Conservation (phyloP, 192 early-diverging fungal species). For the Coemansia sp. region DNA sequence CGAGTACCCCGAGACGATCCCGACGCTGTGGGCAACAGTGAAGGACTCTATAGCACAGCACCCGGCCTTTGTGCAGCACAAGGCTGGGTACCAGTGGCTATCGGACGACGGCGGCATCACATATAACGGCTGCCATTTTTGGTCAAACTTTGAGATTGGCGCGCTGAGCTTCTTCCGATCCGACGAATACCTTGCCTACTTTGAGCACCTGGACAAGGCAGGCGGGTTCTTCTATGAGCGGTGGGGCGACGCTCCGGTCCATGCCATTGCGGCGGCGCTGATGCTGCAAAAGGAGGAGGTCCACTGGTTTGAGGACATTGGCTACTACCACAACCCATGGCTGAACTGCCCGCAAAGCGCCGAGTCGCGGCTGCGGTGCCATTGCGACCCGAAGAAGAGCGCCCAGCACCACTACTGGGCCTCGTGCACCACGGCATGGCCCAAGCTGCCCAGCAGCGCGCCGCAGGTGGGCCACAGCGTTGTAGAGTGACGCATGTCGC, state of each 20-base stretch:
- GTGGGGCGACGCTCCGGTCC: conserved; percentile 71
- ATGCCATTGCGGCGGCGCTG: conserved; percentile 57
- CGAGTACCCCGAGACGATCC: conserved; percentile 66
- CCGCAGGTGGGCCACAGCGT: too few species aligned
- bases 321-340: conserved; percentile 59
- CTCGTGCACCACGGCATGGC: conserved; percentile 41
- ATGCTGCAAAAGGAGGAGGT: conserved; percentile 53
- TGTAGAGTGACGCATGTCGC: too few species aligned
- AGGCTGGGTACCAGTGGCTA: conserved; percentile 50
- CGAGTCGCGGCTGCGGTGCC: conserved; percentile 32
- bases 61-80: conserved; percentile 48
- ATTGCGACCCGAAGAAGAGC: conserved; percentile 44
- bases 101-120: conserved; percentile 39
- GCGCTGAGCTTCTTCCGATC: conserved; percentile 61
- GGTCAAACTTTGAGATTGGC: conserved; percentile 89
- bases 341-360: conserved; percentile 36
- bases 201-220: conserved; percentile 62
- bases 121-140: conserved; percentile 81
- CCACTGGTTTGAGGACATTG: conserved; percentile 68
- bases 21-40: conserved; percentile 64
- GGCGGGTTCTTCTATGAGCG: conserved; percentile 86
- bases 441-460: too few species aligned
- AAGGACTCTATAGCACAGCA: conserved; percentile 49
- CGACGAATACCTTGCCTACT: conserved; percentile 61
- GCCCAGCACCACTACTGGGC: conserved; percentile 42